A percentile compares a stretch with the other conserved stretches of the same genome.
Evolutionary conservation across 208 protist species (phyloP).

Genomic region (Angomonas ambiguus): DNA sequence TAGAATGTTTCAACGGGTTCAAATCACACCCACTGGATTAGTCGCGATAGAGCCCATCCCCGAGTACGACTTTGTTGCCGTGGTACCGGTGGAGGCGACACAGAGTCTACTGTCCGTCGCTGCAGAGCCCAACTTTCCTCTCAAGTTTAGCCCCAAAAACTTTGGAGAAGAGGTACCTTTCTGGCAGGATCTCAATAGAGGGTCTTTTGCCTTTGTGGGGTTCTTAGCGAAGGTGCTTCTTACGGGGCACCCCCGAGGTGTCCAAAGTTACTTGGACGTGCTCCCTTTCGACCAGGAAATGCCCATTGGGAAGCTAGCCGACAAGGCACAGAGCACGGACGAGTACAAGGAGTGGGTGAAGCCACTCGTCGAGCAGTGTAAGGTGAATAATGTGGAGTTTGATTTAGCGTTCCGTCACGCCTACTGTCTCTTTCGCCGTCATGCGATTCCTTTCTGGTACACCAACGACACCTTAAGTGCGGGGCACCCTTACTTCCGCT

Average conservation of each 20-base stretch:
- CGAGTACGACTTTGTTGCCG: slow-evolving; percentile 83
- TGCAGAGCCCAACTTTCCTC: slow-evolving; percentile 50
- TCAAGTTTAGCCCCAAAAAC: slow-evolving; percentile 64
- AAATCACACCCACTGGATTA: slow-evolving; percentile 73
- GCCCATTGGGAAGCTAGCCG: slow-evolving; percentile 62
- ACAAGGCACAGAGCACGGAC: slow-evolving; percentile 57
- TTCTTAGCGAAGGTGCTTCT: slow-evolving; percentile 65
- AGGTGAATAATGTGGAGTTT: slow-evolving; percentile 53
- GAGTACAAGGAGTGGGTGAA: slow-evolving; percentile 57
- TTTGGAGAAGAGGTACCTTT: slow-evolving; percentile 66
- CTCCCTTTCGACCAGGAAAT: slow-evolving; percentile 72
- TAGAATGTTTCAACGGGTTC: slow-evolving; percentile 81
- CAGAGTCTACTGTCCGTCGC: slow-evolving; percentile 66
- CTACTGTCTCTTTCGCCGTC: slow-evolving; percentile 83
- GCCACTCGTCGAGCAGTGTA: slow-evolving; percentile 52
- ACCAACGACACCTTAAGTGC: slow-evolving; percentile 37
- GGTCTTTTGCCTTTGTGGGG: slow-evolving; percentile 69
- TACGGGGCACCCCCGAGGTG: slow-evolving; percentile 60
- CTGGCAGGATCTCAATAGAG: slow-evolving; percentile 69
- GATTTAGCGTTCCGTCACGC: slow-evolving; percentile 66
- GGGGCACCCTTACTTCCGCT: slow-evolving; percentile 75
- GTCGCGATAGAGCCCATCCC: slow-evolving; percentile 75
- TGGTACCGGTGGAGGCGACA: slow-evolving; percentile 70
- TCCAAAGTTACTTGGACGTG: slow-evolving; percentile 80
- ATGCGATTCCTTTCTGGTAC: slow-evolving; percentile 83